phyloP scores from a whole-genome alignment of 1,284 basidiomycete genomes.

The Sphagnurus paluster region DNA sequence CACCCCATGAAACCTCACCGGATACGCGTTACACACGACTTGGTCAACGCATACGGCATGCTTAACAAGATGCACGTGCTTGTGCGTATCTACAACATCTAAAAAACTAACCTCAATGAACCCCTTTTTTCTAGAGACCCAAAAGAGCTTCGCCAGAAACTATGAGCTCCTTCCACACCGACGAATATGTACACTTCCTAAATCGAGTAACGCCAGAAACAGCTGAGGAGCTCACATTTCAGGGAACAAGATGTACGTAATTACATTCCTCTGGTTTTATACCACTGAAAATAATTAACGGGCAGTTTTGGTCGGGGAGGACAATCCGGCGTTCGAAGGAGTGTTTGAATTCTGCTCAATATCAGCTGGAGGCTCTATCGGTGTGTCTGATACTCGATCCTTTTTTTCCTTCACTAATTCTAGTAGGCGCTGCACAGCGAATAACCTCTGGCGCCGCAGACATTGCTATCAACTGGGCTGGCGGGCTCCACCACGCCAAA shows the following conservation, averaged over 20 bases:
- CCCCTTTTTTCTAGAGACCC: conserved; percentile 57
- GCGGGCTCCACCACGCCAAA: conserved; percentile 97
- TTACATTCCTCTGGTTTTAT: neutral
- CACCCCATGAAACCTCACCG: conserved; percentile 97
- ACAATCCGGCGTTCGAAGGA: conserved; percentile 96
- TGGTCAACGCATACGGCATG: conserved; percentile 91
- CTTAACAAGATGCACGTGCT: conserved; percentile 90
- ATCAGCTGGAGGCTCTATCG: conserved; percentile 93
- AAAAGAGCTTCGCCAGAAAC: conserved; percentile 79
- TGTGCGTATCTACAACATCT: conserved; percentile 44
- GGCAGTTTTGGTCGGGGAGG: conserved; percentile 86
- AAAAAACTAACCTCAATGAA: neutral
- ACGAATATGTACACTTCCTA: conserved; percentile 96
- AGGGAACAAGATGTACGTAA: conserved; percentile 78
- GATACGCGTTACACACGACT: conserved; percentile 90
- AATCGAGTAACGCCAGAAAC: conserved; percentile 88
- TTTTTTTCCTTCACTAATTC: neutral
- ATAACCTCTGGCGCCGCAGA: conserved; percentile 87
- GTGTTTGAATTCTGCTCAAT: conserved; percentile 98
- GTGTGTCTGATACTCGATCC: conserved; percentile 36
- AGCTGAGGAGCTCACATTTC: conserved; percentile 79
- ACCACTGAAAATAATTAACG: conserved; percentile 2
- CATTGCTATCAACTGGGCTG: conserved; percentile 97
- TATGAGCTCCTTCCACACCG: conserved; percentile 95
- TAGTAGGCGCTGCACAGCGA: conserved; percentile 76